Percentiles rank a stretch among this genome's conserved stretches.
phyloP scores from a whole-genome alignment of 2,329 filamentous ascomycete species.

The Cladosporium austrohemisphaericum region DNA sequence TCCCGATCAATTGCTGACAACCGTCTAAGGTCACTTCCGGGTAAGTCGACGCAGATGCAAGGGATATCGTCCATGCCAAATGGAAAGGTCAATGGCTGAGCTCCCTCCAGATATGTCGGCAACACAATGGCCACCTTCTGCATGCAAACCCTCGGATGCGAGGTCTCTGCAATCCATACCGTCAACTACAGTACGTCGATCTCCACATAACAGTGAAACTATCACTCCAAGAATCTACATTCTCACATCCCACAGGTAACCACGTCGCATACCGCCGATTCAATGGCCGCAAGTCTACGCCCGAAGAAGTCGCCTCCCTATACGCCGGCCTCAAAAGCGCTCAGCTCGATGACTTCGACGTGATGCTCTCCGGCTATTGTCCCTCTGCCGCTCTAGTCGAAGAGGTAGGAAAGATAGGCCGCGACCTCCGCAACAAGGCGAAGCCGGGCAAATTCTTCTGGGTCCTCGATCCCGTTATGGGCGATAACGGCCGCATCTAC shows the following conservation, averaged over 20 bases:
- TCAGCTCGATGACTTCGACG: conserved; percentile 82
- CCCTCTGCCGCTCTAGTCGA: conserved; percentile 81
- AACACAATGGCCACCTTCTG: conserved; percentile 97
- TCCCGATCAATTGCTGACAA: conserved; percentile 7
- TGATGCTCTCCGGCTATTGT: conserved; percentile 93
- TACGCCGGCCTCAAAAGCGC: conserved; percentile 82
- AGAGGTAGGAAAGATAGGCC: conserved; percentile 77
- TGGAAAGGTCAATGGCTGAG: conserved; percentile 17
- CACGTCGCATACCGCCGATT: conserved; percentile 90
- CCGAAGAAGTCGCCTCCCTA: conserved; percentile 76
- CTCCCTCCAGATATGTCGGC: conserved; percentile 73
- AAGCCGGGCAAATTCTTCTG: conserved; percentile 81
- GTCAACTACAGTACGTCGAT: conserved; percentile 79
- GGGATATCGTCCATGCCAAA: background rate
- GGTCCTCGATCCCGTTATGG: conserved; percentile 98
- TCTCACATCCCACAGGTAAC: conserved; percentile 61
- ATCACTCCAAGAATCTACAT: background rate
- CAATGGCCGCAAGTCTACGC: conserved; percentile 77
- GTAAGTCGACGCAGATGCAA: conserved; percentile 47
- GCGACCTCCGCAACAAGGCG: conserved; percentile 69
- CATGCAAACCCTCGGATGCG: conserved; percentile 88
- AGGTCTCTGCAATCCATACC: conserved; percentile 90
- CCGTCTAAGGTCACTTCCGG: conserved; percentile 63
- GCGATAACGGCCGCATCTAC: conserved; percentile 87
- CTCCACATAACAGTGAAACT: background rate